Conservation (phyloP, 805 yeast genomes). For the Monosporozyma siamensis region DNA sequence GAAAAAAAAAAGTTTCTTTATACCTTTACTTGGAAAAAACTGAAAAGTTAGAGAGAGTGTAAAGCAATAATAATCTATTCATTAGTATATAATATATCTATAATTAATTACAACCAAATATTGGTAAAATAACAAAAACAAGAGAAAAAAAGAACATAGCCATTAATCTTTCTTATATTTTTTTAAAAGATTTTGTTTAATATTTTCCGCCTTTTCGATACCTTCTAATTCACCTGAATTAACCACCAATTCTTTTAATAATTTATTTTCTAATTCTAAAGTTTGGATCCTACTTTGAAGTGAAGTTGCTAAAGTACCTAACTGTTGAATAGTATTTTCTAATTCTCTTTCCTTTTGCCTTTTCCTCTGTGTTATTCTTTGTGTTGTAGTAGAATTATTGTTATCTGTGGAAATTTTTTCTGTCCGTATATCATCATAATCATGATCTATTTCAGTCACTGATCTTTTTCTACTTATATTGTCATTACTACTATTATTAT, state of each 20-base stretch:
- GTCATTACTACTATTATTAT: neutral
- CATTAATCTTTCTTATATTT: neutral
- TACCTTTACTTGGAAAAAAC: too few species aligned
- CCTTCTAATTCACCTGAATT: conserved; percentile 32
- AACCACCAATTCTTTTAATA: conserved; percentile 65
- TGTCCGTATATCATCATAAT: neutral
- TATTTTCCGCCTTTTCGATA: conserved; percentile 35
- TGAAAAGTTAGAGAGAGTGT: too few species aligned
- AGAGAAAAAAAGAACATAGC: too few species aligned
- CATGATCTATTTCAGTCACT: neutral
- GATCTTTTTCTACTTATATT: neutral
- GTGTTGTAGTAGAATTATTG: neutral
- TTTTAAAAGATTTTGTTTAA: conserved; percentile 1
- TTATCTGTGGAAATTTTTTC: neutral
- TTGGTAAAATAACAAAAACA: too few species aligned
- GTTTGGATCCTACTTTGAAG: conserved; percentile 72
- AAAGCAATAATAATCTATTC: too few species aligned
- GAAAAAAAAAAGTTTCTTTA: too few species aligned
- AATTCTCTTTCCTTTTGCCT: conserved; percentile 86
- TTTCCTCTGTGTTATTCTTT: conserved; percentile 42
- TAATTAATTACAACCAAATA: too few species aligned
- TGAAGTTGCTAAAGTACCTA: conserved; percentile 54
- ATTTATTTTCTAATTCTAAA: conserved; percentile 84
- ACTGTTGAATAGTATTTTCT: conserved; percentile 65
- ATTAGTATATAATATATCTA: too few species aligned